A percentile compares a stretch with the other conserved stretches of the same genome.
Evolutionary conservation across 257 asterid species (phyloP).

Genomic region (Scutellaria galericulata): DNA sequence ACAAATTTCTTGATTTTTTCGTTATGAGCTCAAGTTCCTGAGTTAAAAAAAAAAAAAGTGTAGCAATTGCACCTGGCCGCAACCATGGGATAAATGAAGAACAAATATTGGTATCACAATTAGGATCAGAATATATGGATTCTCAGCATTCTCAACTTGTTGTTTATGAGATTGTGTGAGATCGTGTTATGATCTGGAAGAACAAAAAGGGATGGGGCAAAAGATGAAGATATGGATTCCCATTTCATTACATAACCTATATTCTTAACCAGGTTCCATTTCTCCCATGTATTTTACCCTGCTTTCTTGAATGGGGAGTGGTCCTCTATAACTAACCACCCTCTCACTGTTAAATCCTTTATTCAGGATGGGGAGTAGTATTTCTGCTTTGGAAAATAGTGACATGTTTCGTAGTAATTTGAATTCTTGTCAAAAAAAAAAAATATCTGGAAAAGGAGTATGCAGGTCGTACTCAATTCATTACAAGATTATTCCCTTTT

Average conservation of each 20-base stretch:
- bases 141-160: slow-evolving; percentile 9
- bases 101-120: background rate
- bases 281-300: slow-evolving; percentile 26
- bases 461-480: no score
- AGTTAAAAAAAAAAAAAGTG: background rate
- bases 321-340: no score
- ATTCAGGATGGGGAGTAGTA: no score
- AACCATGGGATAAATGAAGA: slow-evolving; percentile 4
- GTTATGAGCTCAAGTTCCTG: background rate
- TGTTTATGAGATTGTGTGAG: background rate
- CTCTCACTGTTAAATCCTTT: no score
- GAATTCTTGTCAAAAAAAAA: no score
- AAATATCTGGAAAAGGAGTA: no score
- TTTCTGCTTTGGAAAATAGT: no score
- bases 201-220: slow-evolving; percentile 27
- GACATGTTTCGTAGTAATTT: no score
- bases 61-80: background rate
- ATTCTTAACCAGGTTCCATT: slow-evolving; percentile 52
- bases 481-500: slow-evolving; percentile 14
- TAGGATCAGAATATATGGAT: background rate
- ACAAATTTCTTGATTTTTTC: background rate
- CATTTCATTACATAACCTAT: slow-evolving; percentile 37
- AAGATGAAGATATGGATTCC: slow-evolving; percentile 35
- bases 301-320: slow-evolving; percentile 12
- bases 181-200: background rate